Evolutionary conservation across 2,329 filamentous ascomycete species (phyloP).

Genomic region (Thermochaetoides dissita): DNA sequence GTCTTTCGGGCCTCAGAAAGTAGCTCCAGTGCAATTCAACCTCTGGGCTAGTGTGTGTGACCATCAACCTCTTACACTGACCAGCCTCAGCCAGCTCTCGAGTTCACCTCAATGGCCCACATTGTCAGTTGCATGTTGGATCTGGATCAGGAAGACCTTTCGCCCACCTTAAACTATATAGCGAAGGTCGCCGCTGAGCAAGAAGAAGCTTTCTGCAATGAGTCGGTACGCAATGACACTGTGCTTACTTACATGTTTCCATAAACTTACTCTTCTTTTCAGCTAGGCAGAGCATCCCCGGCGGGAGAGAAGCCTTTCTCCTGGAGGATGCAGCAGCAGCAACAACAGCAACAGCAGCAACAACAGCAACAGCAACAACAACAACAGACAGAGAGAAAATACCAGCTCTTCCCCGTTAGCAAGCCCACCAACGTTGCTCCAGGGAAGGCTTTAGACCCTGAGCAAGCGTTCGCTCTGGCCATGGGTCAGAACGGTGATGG

Average conservation of each 20-base stretch:
- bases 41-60: constrained; percentile 18
- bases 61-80: constrained; percentile 17
- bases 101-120: constrained; percentile 39
- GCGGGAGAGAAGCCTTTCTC: constrained; percentile 34
- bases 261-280: constrained; percentile 14
- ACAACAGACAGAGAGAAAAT: constrained; percentile 39
- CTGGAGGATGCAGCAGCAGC: constrained; percentile 39
- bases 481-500: constrained; percentile 25
- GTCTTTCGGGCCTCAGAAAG: too few species aligned
- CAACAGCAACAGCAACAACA: constrained; percentile 16
- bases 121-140: constrained; percentile 46
- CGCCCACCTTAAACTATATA: constrained; percentile 32
- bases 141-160: constrained; percentile 28
- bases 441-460: constrained; percentile 34
- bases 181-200: constrained; percentile 34
- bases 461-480: constrained; percentile 33
- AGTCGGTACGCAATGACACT: constrained; percentile 28
- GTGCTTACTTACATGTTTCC: constrained; percentile 6
- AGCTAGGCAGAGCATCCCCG: constrained; percentile 17
- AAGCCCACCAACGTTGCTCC: constrained; percentile 29
- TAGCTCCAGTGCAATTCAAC: constrained; percentile 11
- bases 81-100: constrained; percentile 7
- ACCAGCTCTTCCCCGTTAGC: constrained; percentile 46
- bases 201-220: constrained; percentile 20
- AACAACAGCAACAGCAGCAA: constrained; percentile 19